Conservation (phyloP, 441 rosid species). For the Adansonia gregorii region DNA sequence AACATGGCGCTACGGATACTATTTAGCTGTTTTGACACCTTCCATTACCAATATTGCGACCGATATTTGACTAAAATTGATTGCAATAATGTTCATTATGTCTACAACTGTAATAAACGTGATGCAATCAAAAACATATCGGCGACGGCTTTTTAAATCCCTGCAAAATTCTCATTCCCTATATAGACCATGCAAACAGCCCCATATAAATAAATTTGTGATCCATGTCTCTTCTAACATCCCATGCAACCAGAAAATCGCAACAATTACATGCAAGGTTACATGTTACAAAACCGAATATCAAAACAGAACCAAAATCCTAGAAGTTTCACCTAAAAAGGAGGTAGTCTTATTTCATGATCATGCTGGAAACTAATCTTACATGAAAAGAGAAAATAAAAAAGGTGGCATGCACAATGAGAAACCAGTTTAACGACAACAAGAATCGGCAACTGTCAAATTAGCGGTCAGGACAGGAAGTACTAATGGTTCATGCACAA, state of each 20-base stretch:
- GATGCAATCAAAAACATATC: no score
- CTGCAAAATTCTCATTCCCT: not conserved
- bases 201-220: not conserved
- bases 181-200: not conserved
- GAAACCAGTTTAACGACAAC: constrained; percentile 1
- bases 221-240: not conserved
- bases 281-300: not conserved
- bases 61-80: no score
- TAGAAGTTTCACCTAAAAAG: not conserved
- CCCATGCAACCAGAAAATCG: not conserved
- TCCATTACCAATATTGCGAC: no score
- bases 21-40: no score
- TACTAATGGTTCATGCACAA: not conserved
- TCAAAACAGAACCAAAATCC: not conserved
- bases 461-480: not conserved
- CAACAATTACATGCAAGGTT: not conserved
- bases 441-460: not conserved
- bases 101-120: no score
- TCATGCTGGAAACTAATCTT: not conserved
- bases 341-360: not conserved
- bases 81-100: no score
- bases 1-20: no score
- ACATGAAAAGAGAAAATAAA: not conserved
- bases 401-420: not conserved
- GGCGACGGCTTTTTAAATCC: no score